Base-by-base conservation (phyloP, 805 yeast genomes). In the Saturnispora bothae region DNA sequence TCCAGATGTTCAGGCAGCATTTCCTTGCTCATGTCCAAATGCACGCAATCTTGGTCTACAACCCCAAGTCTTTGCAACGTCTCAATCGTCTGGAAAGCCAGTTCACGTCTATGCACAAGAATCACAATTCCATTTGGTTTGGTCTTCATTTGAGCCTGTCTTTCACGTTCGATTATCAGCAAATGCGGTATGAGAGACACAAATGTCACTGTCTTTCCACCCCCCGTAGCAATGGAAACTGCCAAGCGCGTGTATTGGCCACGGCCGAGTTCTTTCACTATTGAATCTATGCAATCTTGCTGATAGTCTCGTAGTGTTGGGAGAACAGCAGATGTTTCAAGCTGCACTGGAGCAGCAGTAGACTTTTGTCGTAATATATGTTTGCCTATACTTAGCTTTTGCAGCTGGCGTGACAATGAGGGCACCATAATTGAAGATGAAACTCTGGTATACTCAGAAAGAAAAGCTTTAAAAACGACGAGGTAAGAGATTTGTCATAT, bases 151-250 rank as follows among this genome's bases (percentile, higher is more conserved):
- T 20, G 53, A 41, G 7, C 32, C 26, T 10, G 7, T 8, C 10
- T 10, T 7, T 22, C 10, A 10, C 10, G 25, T 4, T 49, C 41
- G 25, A 59, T 45, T 5, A 33, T 31, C 1, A 57, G 50, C 4
- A 61, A 26, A 22, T 60, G 51, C 0, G 73, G 68, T 3, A 81
- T 69, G 30, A 80, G 47, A 45, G 69, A 69, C 0, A 82, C 57
- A 52, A 84, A 81, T 1, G 83, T 76, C 10, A 85, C 84, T 0
- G 96, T 88, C 50, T 88, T 88, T 4, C 97, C 97, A 10, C 95
- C 92, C 0, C 97, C 97, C 0, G 97, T 89, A 12, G 96, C 95
- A 28, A 88, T 56, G 21, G 85, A 80, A 2, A 85, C 86, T 0
- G 89, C 96, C 0, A 85, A 71, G 34, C 92, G 63, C 15, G 66